Conservation (phyloP, 139 green algal genomes). For the Chlamydomonas sp. region DNA sequence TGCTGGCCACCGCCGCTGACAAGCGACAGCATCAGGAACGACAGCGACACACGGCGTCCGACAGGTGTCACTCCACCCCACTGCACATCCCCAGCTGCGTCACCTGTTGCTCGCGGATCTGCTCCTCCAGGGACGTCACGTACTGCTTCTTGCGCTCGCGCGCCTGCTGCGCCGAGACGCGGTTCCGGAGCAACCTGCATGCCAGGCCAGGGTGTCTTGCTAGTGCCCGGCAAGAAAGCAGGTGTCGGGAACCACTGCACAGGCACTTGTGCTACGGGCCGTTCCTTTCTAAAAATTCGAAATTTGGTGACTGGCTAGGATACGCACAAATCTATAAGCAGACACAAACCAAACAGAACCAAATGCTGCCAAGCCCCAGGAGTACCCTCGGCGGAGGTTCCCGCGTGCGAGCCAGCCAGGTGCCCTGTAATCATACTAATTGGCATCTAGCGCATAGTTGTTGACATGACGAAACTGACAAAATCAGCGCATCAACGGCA, state of each 20-base stretch:
- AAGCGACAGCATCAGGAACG: background rate
- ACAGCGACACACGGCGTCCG: background rate
- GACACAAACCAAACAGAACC: too few relatives aligned
- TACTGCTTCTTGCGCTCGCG: constrained; percentile 89
- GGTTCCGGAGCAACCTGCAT: constrained; percentile 82
- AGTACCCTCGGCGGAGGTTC: background rate
- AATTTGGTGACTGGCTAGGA: background rate
- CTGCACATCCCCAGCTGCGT: background rate
- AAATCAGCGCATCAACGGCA: background rate
- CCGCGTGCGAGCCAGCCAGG: background rate
- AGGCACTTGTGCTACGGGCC: background rate
- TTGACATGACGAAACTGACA: background rate
- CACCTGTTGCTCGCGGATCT: constrained; percentile 28
- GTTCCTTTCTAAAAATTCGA: background rate
- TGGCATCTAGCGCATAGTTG: background rate
- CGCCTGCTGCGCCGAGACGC: constrained; percentile 88
- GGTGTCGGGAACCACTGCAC: background rate
- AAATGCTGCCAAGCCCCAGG: too few relatives aligned
- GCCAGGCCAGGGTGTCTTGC: background rate
- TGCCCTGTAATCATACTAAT: background rate
- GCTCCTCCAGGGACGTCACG: constrained; percentile 73
- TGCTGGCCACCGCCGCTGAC: background rate
- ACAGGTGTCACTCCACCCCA: background rate
- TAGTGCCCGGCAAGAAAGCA: background rate
- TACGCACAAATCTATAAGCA: too few relatives aligned